Evolutionary conservation across 2,329 filamentous ascomycete genomes (phyloP), one percentile per base, ranked within the genome.

Genomic region (Macrophomina tecta): DNA sequence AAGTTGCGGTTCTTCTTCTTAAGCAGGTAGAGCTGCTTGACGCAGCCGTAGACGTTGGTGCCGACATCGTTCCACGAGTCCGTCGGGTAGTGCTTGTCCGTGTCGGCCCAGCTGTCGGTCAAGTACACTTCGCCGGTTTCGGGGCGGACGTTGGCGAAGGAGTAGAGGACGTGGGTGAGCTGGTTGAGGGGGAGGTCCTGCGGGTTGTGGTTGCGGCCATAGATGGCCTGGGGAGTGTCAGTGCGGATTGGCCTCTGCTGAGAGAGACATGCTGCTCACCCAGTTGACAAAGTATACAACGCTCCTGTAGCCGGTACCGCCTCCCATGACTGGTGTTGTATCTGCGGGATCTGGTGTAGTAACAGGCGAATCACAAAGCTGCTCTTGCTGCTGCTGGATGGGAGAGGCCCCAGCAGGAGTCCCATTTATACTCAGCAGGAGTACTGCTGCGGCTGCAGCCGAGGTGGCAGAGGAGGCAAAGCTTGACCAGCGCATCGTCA

Each of bases 121-220:
- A 92, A 55, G 28, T 51, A 68, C 46, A 79, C 93, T 79, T 96
- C 92, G 56, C 94, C 94, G 38, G 86, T 88, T 2, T 94, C 91
- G 1, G 89, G 84, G 4, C 87, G 86, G 67, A 97, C 87, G 76
- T 97, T 96, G 74, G 92, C 94, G 79, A 98, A 98, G 12, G 94
- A 86, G 73, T 97, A 97, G 14, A 97, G 87, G 5, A 98, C 81
- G 75, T 98, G 94, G 0, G 94, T 98, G 48, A 97, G 86, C 66
- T 92, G 90, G 65, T 93, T 86, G 3, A 85, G 88, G 0, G 92
- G 91, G 5, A 98, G 85, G 75, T 97, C 88, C 75, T 96, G 91
- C 0, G 94, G 93, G n/a, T 89, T 86, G 76, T 95, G 91, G 73
- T 94, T 90, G 65, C 94, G 89, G 49, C 84, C 92, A 78, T 97